Percentiles rank a stretch among this genome's conserved stretches.
Conservation (phyloP, 495 filamentous ascomycete species). For the Glutinoglossum americanum region DNA sequence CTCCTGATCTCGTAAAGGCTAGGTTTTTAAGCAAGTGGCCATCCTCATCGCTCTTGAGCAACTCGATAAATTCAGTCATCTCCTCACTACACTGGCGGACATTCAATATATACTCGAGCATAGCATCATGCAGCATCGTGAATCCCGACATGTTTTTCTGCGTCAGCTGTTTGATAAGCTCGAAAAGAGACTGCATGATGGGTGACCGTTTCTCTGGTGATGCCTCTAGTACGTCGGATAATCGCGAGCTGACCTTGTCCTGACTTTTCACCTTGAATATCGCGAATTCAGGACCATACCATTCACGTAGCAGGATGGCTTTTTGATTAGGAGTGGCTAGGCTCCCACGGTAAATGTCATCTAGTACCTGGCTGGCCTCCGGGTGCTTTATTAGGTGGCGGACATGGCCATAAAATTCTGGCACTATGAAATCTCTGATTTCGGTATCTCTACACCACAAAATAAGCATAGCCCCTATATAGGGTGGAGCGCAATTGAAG, state of each 20-base stretch:
- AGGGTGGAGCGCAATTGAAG: not conserved
- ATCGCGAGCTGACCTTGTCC: constrained; percentile 29
- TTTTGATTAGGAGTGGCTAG: constrained; percentile 71
- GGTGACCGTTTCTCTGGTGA: constrained; percentile 67
- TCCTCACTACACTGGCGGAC: constrained; percentile 54
- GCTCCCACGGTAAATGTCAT: constrained; percentile 69
- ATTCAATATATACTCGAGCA: constrained; percentile 88
- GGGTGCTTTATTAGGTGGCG: constrained; percentile 84
- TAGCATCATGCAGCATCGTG: constrained; percentile 89
- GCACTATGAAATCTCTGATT: constrained; percentile 66
- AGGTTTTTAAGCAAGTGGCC: constrained; percentile 81
- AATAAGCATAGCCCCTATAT: not conserved
- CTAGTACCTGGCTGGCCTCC: constrained; percentile 89
- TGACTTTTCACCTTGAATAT: constrained; percentile 42
- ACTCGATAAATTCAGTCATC: constrained; percentile 66
- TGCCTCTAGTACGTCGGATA: constrained; percentile 48
- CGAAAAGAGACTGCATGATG: constrained; percentile 63
- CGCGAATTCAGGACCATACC: constrained; percentile 89
- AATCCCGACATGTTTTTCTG: constrained; percentile 94
- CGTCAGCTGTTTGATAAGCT: constrained; percentile 70
- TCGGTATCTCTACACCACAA: constrained; percentile 32
- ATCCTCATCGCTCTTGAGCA: constrained; percentile 75
- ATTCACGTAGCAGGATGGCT: constrained; percentile 66
- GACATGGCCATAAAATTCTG: constrained; percentile 86
- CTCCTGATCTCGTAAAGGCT: constrained; percentile 80